Base-by-base conservation (phyloP, 106 monocot genomes). In the Dactylorhiza incarnata region DNA sequence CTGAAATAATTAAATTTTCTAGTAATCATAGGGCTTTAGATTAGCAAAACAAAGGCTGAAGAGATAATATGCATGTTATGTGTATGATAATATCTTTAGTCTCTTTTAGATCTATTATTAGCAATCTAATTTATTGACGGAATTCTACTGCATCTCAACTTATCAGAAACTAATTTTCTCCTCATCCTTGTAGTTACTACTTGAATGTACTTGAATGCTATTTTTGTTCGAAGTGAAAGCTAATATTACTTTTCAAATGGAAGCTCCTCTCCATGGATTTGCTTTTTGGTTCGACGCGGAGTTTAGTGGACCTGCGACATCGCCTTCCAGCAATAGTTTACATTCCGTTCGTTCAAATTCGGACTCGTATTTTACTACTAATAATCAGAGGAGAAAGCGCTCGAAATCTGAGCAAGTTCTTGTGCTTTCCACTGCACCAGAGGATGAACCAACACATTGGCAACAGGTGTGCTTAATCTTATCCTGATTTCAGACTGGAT, bases 261-360 rank as follows among this genome's bases (percentile, higher is more conserved):
- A 75, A 99, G 99, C 94, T 72, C 91, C 91, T 48, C 79, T 94
- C 58, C 99, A 99, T 84, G 99, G 99, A 24, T 94, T 99, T 88
- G 99, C 91, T 43, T 92, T 99, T 68, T 99, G 99, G 99, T 99
- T 99, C 73, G 94, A 99, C 74, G 99, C 91, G 1, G 94, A 94
- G 53, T 99, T 99, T 76, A 88, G 94, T 78, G 94, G 89, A 24
- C 89, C 89, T 71, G 47, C 74, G 69, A 69, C 65, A 10, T 74
- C 77, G 48, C 51, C 78, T 71, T 58, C 78, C 29, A 77, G 84
- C 63, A 71, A 77, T 51, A 75, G 79, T 67, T 66, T 74, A n/a
- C 79, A 55, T 45, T 71, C 72, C 25, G 7, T 48, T 43, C 77
- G 71, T 55, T 71, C 14, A 70, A 81, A 75, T 58, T 82, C 77